Conservation (phyloP, 345 rosid species). For the Eucalyptus curtisii region DNA sequence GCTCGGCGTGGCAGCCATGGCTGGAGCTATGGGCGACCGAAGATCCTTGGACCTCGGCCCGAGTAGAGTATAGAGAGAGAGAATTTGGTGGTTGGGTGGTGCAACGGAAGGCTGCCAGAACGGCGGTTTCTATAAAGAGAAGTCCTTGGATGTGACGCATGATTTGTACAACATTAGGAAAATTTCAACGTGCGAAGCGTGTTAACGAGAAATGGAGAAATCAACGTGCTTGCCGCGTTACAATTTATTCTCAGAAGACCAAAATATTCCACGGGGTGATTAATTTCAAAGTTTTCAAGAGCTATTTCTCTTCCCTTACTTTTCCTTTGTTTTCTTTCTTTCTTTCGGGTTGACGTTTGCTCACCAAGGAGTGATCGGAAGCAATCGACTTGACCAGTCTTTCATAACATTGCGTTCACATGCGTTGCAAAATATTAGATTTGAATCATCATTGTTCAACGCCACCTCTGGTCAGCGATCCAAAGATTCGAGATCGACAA, state of each 20-base stretch:
- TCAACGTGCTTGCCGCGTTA: neutral
- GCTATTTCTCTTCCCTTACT: neutral
- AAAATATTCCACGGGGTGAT: neutral
- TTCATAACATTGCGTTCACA: neutral
- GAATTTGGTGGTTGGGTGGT: neutral
- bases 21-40: neutral
- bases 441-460: neutral
- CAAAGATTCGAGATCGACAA: neutral
- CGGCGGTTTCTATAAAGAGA: neutral
- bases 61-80: neutral
- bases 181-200: neutral
- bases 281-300: neutral
- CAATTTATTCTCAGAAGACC: neutral
- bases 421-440: rapidly evolving
- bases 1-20: neutral
- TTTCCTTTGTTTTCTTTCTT: neutral
- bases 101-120: neutral
- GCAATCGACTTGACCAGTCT: neutral
- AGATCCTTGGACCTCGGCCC: neutral
- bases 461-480: rapidly evolving
- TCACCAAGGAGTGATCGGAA: neutral
- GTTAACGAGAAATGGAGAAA: neutral
- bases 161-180: neutral
- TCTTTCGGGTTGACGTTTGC: neutral
- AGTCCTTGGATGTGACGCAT: neutral